phyloP scores from a whole-genome alignment of 192 early-diverging fungal genomes.

The Podila minutissima region DNA sequence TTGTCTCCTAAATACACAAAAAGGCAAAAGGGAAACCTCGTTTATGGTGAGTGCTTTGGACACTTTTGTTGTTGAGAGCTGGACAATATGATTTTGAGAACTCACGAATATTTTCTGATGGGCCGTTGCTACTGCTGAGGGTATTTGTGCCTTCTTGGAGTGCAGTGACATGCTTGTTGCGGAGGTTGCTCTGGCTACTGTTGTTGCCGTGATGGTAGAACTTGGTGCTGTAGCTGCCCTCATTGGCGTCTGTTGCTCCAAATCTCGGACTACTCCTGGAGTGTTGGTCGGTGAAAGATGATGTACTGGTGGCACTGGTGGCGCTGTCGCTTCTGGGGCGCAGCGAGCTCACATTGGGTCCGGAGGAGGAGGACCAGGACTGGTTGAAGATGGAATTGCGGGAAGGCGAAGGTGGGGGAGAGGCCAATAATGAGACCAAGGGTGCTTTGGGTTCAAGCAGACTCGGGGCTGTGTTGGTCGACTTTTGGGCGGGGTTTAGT shows the following conservation, averaged over 20 bases:
- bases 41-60: background rate
- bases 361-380: conserved; percentile 22
- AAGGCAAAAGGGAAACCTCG: background rate
- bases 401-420: conserved; percentile 42
- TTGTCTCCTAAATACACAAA: background rate
- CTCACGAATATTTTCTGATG: too few species aligned
- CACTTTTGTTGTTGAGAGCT: too few species aligned
- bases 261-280: background rate
- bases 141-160: background rate
- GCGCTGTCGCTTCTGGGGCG: conserved; percentile 12
- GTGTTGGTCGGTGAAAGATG: background rate
- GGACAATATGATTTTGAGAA: too few species aligned
- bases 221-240: background rate
- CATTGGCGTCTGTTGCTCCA: background rate
- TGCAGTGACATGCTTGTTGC: background rate
- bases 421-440: conserved; percentile 11
- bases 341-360: conserved; percentile 41
- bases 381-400: conserved; percentile 47
- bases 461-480: background rate
- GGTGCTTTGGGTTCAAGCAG: conserved; percentile 4
- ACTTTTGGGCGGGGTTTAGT: background rate
- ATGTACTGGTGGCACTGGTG: background rate
- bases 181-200: background rate
- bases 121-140: background rate
- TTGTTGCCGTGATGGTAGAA: background rate